phyloP scores from a whole-genome alignment of 495 filamentous ascomycete genomes.

The Schizothecium vesticola region DNA sequence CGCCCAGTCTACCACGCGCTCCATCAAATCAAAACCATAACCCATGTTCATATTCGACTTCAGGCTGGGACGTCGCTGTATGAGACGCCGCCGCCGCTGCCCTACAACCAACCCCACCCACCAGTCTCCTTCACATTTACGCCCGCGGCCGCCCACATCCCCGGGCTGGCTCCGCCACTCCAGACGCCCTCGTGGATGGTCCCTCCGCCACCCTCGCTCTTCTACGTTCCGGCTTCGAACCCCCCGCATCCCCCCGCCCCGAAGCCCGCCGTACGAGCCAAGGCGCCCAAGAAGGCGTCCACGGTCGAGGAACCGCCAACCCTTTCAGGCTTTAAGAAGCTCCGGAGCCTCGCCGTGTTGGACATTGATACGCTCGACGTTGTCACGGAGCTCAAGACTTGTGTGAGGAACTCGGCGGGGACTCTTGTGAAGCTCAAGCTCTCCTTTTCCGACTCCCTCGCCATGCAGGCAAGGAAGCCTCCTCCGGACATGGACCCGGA shows the following conservation, averaged over 20 bases:
- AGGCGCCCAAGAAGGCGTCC: slow-evolving; percentile 17
- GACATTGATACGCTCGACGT: slow-evolving; percentile 55
- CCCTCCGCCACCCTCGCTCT: slow-evolving; percentile 15
- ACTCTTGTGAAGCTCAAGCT: slow-evolving; percentile 50
- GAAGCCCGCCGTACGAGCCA: slow-evolving; percentile 22
- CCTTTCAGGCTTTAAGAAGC: slow-evolving; percentile 50
- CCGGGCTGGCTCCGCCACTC: slow-evolving; percentile 5
- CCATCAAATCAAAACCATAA: slow-evolving; percentile 46
- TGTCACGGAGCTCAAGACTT: slow-evolving; percentile 48
- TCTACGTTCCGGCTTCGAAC: slow-evolving; percentile 21
- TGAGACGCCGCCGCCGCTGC: slow-evolving; percentile 38
- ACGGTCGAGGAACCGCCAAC: slow-evolving; percentile 37
- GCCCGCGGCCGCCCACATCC: slow-evolving; percentile 8
- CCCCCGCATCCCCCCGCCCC: slow-evolving; percentile 18
- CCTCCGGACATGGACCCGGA: slow-evolving; percentile 42
- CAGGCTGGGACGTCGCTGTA: slow-evolving; percentile 47
- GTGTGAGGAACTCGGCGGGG: slow-evolving; percentile 45
- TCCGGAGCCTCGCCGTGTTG: slow-evolving; percentile 49
- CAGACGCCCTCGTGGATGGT: slow-evolving; percentile 12
- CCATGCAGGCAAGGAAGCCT: slow-evolving; percentile 48
- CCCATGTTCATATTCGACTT: slow-evolving; percentile 54
- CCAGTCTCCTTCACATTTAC: background rate
- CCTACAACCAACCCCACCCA: slow-evolving; percentile 15
- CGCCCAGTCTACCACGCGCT: slow-evolving; percentile 52
- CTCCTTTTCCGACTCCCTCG: slow-evolving; percentile 51